Conservation (phyloP, 2,329 filamentous ascomycete genomes). For the Microsporum ferrugineum region DNA sequence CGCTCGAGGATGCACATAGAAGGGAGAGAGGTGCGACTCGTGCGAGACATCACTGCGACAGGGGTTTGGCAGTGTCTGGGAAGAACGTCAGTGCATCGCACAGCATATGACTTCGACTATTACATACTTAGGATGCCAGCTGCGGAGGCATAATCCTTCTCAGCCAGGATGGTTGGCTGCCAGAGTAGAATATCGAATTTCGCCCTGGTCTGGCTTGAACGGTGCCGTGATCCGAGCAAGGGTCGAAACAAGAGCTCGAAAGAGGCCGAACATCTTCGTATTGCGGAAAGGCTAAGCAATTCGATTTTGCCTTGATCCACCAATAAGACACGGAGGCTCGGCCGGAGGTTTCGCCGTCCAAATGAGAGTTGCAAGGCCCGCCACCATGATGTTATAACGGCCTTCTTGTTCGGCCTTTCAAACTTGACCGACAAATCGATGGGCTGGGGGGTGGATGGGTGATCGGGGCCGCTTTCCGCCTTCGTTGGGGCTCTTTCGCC, state of each 20-base stretch:
- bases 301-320: not conserved
- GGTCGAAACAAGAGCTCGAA: not conserved
- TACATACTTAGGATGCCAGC: no score
- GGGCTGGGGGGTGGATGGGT: not conserved
- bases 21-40: not conserved
- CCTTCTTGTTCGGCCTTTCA: not conserved
- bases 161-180: not conserved
- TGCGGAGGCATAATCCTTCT: not conserved
- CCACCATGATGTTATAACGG: not conserved
- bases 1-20: no score
- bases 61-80: no score
- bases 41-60: not conserved
- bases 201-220: not conserved
- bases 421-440: not conserved
- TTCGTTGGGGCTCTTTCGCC: not conserved
- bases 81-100: not conserved
- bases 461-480: not conserved
- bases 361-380: not conserved
- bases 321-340: not conserved
- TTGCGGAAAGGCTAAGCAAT: constrained; percentile 1
- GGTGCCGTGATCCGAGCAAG: constrained; percentile 3
- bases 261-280: not conserved
- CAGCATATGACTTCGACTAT: not conserved
- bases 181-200: not conserved
- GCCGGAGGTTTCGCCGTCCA: constrained; percentile 2